These are phyloP conservation scores for Haemoproteus tartakovskyi DNA, from an alignment of 169 alveolate genomes.

Conservation along the genomic window DNA sequence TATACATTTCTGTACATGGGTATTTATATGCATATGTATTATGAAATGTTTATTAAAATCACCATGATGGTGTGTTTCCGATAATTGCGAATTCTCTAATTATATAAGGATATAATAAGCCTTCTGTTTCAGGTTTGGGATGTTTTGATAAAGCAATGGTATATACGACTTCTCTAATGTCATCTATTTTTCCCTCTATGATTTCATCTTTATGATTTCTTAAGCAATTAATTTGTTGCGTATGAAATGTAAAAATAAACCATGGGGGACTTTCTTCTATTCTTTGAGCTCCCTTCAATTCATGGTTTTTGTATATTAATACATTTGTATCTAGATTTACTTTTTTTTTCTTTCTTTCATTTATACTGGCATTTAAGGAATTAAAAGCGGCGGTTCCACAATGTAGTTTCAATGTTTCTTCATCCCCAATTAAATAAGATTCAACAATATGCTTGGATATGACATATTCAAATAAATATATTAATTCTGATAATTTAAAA, in stretches of 20 bases:
- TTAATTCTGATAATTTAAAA: slow-evolving; percentile 82
- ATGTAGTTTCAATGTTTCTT: slow-evolving; percentile 79
- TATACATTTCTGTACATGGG: background rate
- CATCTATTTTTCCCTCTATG: slow-evolving; percentile 84
- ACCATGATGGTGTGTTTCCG: slow-evolving; percentile 83
- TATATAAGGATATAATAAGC: slow-evolving; percentile 76
- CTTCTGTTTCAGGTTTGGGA: slow-evolving; percentile 75
- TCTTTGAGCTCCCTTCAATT: slow-evolving; percentile 78
- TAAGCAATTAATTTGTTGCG: slow-evolving; percentile 88
- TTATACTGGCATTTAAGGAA: slow-evolving; percentile 78
- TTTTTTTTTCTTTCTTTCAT: slow-evolving; percentile 77
- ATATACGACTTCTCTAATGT: slow-evolving; percentile 86
- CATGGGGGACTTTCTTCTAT: slow-evolving; percentile 83
- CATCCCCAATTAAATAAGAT: slow-evolving; percentile 84
- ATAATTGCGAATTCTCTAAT: slow-evolving; percentile 81
- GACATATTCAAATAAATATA: slow-evolving; percentile 82
- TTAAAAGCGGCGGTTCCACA: slow-evolving; percentile 85
- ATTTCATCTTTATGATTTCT: slow-evolving; percentile 77
- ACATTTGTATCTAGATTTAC: slow-evolving; percentile 81
- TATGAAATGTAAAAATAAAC: slow-evolving; percentile 84
- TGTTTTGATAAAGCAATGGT: slow-evolving; percentile 85
- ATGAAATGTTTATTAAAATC: too few species aligned
- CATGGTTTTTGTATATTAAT: slow-evolving; percentile 81
- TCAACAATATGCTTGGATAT: slow-evolving; percentile 85
- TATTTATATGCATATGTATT: background rate